These are phyloP conservation scores for Stropharia rugosoannulata DNA, from an alignment of 768 basidiomycete genomes.

Conservation along the genomic window DNA sequence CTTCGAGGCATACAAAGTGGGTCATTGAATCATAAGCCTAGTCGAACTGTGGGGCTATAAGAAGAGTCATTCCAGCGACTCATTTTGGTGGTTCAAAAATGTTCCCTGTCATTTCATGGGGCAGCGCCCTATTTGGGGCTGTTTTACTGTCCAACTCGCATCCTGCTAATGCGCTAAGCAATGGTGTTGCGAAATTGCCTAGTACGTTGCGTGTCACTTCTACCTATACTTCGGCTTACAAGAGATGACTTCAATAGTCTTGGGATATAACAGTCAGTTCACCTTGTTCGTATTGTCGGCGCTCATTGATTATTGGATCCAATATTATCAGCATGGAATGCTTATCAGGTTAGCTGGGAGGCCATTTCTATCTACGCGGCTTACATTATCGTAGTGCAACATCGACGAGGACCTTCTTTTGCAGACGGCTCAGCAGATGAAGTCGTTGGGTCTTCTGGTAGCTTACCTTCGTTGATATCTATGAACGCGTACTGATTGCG, in stretches of 20 bases:
- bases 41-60: background rate
- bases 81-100: conserved; percentile 6
- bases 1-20: too few relatives aligned
- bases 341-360: conserved; percentile 49
- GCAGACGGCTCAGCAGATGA: conserved; percentile 49
- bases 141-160: conserved; percentile 11
- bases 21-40: too few relatives aligned
- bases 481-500: background rate
- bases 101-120: conserved; percentile 17
- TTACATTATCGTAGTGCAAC: conserved; percentile 41
- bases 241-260: conserved; percentile 31
- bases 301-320: background rate
- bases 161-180: conserved; percentile 24
- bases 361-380: background rate
- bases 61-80: background rate
- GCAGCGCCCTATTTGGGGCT: conserved; percentile 19
- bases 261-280: conserved; percentile 64
- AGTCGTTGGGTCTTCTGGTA: conserved; percentile 56
- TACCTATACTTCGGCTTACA: background rate
- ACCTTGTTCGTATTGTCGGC: background rate
- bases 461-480: background rate
- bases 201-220: conserved; percentile 21
- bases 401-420: conserved; percentile 55
- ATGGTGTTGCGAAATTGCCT: conserved; percentile 37
- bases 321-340: conserved; percentile 58